Conservation (phyloP, 2,329 filamentous ascomycete genomes). For the Sclerotinia glacialis region DNA sequence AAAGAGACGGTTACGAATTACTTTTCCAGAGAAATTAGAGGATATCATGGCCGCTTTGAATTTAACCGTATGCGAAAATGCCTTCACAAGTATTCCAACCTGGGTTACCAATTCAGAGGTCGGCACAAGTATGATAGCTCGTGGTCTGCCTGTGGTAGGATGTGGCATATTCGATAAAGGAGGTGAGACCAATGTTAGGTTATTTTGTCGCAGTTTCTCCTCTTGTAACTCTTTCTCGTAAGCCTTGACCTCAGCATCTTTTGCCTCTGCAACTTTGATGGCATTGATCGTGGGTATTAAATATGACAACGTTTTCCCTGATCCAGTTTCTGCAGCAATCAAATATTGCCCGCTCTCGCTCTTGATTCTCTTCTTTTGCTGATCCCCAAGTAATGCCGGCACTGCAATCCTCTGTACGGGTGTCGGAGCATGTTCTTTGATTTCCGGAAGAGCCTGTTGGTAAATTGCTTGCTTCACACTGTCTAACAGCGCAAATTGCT, state of each 20-base stretch:
- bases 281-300: slow-evolving; percentile 81
- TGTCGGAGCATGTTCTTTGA: slow-evolving; percentile 76
- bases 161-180: slow-evolving; percentile 62
- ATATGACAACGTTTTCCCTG: slow-evolving; percentile 94
- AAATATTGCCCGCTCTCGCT: slow-evolving; percentile 58
- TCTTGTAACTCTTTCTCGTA: slow-evolving; percentile 58
- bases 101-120: slow-evolving; percentile 90
- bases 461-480: slow-evolving; percentile 67
- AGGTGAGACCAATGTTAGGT: slow-evolving; percentile 59
- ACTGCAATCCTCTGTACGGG: slow-evolving; percentile 89
- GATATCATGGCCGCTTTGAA: slow-evolving; percentile 83
- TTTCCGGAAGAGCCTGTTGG: slow-evolving; percentile 69
- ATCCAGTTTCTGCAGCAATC: slow-evolving; percentile 92
- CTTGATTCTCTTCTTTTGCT: slow-evolving; percentile 40
- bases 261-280: slow-evolving; percentile 70
- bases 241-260: slow-evolving; percentile 56
- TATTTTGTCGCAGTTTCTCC: slow-evolving; percentile 54
- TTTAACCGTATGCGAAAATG: slow-evolving; percentile 79
- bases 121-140: slow-evolving; percentile 82
- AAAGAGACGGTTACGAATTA: slow-evolving; percentile 85
- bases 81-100: slow-evolving; percentile 77
- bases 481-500: slow-evolving; percentile 74
- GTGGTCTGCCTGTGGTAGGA: slow-evolving; percentile 73
- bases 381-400: slow-evolving; percentile 66
- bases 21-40: slow-evolving; percentile 68